Conservation (phyloP, 2,329 filamentous ascomycete species). For the Berkeleyomyces basicola region DNA sequence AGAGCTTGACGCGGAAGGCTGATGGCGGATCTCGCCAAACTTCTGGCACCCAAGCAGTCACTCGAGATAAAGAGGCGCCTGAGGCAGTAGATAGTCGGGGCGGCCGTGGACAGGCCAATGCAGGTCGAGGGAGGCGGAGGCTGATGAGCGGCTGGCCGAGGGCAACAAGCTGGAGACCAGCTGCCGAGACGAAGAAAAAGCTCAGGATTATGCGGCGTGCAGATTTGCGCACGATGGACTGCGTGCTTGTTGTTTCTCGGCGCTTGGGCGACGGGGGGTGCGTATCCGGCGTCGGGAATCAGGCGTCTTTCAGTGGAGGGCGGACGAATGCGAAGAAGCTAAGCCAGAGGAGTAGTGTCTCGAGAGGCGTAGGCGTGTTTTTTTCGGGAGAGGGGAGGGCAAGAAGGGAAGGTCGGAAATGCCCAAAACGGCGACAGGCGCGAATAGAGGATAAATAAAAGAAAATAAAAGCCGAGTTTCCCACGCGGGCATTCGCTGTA, state of each 20-base stretch:
- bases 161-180: neutral
- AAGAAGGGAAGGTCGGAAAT: neutral
- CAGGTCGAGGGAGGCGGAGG: no score
- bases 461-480: slow-evolving; percentile 3
- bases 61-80: no score
- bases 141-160: neutral
- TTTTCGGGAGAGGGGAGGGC: neutral
- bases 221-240: neutral
- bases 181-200: neutral
- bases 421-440: neutral
- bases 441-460: neutral
- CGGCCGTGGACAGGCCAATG: no score
- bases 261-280: no score
- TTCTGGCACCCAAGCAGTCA: neutral
- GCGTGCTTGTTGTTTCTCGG: neutral
- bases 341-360: neutral
- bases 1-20: neutral
- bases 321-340: neutral
- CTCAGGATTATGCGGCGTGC: neutral
- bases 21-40: neutral
- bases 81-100: no score
- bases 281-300: neutral
- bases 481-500: neutral
- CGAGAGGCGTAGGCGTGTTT: neutral
- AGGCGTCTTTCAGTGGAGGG: neutral